These are phyloP conservation scores for Aspergillus pseudoviridinutans DNA, from an alignment of 2,329 filamentous ascomycete genomes.

Conservation along the genomic window DNA sequence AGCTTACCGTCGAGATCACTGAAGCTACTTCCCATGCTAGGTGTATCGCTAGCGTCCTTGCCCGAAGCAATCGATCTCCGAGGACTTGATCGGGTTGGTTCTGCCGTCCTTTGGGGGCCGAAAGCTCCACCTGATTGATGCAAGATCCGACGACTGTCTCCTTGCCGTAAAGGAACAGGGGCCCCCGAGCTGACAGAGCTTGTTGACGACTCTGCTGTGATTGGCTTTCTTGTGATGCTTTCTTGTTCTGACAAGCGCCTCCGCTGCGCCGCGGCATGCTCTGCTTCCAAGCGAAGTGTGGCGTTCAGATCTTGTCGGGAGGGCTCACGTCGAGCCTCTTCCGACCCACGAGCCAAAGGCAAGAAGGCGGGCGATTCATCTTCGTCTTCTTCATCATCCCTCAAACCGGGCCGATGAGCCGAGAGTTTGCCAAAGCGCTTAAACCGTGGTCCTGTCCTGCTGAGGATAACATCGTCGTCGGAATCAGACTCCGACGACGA, in stretches of 20 bases:
- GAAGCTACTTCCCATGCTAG: slow-evolving; percentile 63
- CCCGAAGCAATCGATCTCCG: slow-evolving; percentile 33
- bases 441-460: slow-evolving; percentile 25
- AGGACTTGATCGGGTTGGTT: slow-evolving; percentile 47
- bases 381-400: slow-evolving; percentile 41
- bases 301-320: slow-evolving; percentile 35
- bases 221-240: slow-evolving; percentile 14
- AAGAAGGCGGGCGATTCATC: slow-evolving; percentile 47
- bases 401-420: slow-evolving; percentile 27
- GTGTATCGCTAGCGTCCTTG: slow-evolving; percentile 50
- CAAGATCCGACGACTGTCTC: slow-evolving; percentile 15
- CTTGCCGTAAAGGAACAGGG: slow-evolving; percentile 20
- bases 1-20: slow-evolving; percentile 59
- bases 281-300: slow-evolving; percentile 38
- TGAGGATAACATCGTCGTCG: slow-evolving; percentile 22
- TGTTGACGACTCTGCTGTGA: slow-evolving; percentile 27
- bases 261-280: slow-evolving; percentile 24
- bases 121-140: slow-evolving; percentile 17
- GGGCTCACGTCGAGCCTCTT: slow-evolving; percentile 15
- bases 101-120: slow-evolving; percentile 47
- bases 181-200: slow-evolving; percentile 38
- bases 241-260: slow-evolving; percentile 24
- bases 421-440: slow-evolving; percentile 40
- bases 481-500: slow-evolving; percentile 30
- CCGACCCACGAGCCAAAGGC: slow-evolving; percentile 30